Conservation (phyloP, 2,329 filamentous ascomycete species). For the Nemania sp. region DNA sequence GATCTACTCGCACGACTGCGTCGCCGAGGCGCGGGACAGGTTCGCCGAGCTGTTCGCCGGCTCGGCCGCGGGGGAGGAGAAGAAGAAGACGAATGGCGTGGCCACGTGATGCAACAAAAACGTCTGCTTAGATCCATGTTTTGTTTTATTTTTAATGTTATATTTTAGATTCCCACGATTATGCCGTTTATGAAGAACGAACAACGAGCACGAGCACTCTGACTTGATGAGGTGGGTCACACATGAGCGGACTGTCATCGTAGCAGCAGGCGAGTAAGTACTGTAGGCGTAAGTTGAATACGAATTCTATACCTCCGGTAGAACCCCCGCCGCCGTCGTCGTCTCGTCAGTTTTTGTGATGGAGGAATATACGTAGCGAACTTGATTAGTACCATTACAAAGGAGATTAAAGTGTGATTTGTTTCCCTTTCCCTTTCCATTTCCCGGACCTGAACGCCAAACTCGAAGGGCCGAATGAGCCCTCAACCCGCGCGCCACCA, state of each 20-base stretch:
- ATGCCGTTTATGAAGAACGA: neutral
- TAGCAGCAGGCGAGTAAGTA: no score
- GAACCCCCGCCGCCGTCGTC: neutral
- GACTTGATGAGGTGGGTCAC: neutral
- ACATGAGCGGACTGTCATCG: neutral
- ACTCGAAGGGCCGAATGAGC: neutral
- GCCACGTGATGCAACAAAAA: slow-evolving; percentile 15
- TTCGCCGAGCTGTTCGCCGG: slow-evolving; percentile 54
- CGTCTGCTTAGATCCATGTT: neutral
- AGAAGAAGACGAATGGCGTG: slow-evolving; percentile 19
- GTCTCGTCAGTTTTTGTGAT: neutral
- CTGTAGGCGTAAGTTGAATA: neutral
- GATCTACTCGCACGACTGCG: slow-evolving; percentile 68
- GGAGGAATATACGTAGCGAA: neutral
- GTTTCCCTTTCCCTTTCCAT: neutral
- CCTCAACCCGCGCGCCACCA: neutral
- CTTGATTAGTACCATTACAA: slow-evolving; percentile 16
- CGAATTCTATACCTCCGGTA: slow-evolving; percentile 7
- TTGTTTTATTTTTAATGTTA: neutral
- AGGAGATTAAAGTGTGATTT: slow-evolving; percentile 4
- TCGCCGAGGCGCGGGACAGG: slow-evolving; percentile 55
- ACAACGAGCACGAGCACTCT: neutral
- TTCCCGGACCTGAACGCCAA: slow-evolving; percentile 23
- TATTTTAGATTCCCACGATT: no score
- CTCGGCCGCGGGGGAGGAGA: slow-evolving; percentile 25